Evolutionary conservation across 2,329 filamentous ascomycete genomes (phyloP), one percentile per base, ranked within the genome.

Genomic region (Orbilia javanica): DNA sequence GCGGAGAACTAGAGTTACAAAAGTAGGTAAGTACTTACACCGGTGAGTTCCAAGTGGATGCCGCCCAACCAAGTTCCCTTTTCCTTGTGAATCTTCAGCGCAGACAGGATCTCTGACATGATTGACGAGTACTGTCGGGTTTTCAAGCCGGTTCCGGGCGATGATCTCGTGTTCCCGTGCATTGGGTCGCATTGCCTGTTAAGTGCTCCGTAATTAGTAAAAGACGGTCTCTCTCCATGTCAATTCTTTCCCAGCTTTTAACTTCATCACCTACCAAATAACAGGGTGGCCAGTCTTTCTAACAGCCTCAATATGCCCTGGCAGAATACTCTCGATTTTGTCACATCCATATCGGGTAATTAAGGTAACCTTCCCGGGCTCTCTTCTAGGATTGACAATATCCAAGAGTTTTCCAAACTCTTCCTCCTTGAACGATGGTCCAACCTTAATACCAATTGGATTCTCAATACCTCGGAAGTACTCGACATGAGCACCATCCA

Each of bases 391-490:
- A 84, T 99, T 97, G 65, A 99, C 91, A 8, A 91, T 91, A 81
- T 96, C 90, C 27, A 99, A 89, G 1, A 99, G 88, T 27, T 87
- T 86, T 13, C 95, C 88, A 13, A 99, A 88, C 83, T 98, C 96
- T 0, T 88, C 85, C 0, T 89, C 86, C 1, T 90, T 89, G 82
- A 97, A 97, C 4, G 90, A 92, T 7, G 96, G 96, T 0, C 96
- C 96, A 73, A 99, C 92, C 85, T 99, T 99, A 85, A 99, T 91
- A 79, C 96, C 96, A 81, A 99, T 93, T 0, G 96, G 96, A 85
- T 99, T 99, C 82, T 93, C 91, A 80, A 99, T 92, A 74, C 96
- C 96, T 53, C 96, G 92, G 88, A 98, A 97, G 87, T 96, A 99
- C 85, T 99, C 96, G 79, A 99, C 92, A 84, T 99, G 96, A 0